Evolutionary conservation across 345 rosid species (phyloP), one percentile per base, ranked within the genome.

Genomic region (Rubroshorea leprosula): DNA sequence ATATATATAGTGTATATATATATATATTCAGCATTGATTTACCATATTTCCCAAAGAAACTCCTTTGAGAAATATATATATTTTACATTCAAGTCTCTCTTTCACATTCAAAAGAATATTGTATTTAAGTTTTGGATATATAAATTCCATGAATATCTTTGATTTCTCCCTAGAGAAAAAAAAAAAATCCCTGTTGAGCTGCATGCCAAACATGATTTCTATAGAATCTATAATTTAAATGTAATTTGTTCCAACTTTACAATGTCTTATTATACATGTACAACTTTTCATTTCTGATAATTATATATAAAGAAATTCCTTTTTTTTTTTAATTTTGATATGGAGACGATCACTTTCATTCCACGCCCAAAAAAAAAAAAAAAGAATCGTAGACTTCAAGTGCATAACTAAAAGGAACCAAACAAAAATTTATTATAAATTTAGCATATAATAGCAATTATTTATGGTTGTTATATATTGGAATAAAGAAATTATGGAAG

Each of bases 221-320:
- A 69, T 65, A n/a, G n/a, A 74, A 76, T 75, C 81, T 65, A 74
- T 16, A 49, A 6, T 18, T 64, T 68, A 57, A 76, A 58, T 55
- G 55, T 11, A 55, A 54, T 55, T 65, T 60, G 47, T 23, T 65
- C 55, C 14, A 23, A 46, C 55, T 51, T 54, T 64, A 44, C 31
- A 23, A 6, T 49, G 17, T 8, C 13, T 23, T 31, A 21, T 23
- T 52, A n/a, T 23, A 18, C n/a, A 0, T 11, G 13, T 14, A 2
- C n/a, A 35, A 48, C 43, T 29, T 46, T 51, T 56, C 44, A 24
- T 57, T 1, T 22, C n/a, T n/a, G n/a, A n/a, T n/a, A n/a, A n/a
- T n/a, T n/a, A n/a, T n/a, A n/a, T n/a, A n/a, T n/a, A n/a, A n/a
- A n/a, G n/a, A n/a, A n/a, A n/a, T 8, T 0, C 21, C 45, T 24